Percentiles rank a stretch among this genome's conserved stretches.
Evolutionary conservation across 2,329 filamentous ascomycete genomes (phyloP).

Genomic region (Scytalidium sp.): DNA sequence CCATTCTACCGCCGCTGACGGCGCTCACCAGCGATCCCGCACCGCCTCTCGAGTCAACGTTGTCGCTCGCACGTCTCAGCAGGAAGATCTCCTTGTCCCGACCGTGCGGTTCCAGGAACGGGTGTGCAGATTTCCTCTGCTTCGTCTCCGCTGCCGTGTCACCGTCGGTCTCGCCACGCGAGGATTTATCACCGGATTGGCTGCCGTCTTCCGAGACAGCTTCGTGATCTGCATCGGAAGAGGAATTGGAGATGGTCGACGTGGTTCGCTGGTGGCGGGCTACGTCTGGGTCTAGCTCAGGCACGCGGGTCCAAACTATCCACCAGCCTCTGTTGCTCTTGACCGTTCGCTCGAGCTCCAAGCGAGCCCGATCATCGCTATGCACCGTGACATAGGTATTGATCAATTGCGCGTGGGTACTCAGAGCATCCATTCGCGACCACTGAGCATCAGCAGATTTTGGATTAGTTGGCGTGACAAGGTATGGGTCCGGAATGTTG

Average conservation of each 20-base stretch:
- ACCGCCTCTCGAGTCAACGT: constrained; percentile 32
- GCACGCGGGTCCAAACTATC: constrained; percentile 63
- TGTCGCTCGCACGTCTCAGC: constrained; percentile 57
- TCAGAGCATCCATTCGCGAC: constrained; percentile 61
- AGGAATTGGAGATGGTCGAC: not conserved
- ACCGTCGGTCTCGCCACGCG: not conserved
- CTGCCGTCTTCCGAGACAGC: not conserved
- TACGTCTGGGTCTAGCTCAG: constrained; percentile 31
- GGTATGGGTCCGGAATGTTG: constrained; percentile 54
- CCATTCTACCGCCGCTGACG: not conserved
- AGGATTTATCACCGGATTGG: not conserved
- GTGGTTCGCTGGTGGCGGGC: not conserved
- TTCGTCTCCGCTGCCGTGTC: not conserved
- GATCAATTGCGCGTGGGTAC: constrained; percentile 62
- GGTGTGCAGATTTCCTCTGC: constrained; percentile 19
- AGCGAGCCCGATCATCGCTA: constrained; percentile 22
- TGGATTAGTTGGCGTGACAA: not conserved
- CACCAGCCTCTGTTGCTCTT: constrained; percentile 69
- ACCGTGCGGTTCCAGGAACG: constrained; percentile 19
- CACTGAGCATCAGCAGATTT: constrained; percentile 36
- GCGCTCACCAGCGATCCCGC: constrained; percentile 17
- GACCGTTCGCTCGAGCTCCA: constrained; percentile 57
- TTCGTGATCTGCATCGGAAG: not conserved
- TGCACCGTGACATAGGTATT: constrained; percentile 50
- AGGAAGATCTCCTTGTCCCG: constrained; percentile 58